Percentiles rank a stretch among this genome's conserved stretches.
These are phyloP conservation scores for Hirsutella rhossiliensis DNA, from an alignment of 2,329 filamentous ascomycete species.

Conservation along the genomic window DNA sequence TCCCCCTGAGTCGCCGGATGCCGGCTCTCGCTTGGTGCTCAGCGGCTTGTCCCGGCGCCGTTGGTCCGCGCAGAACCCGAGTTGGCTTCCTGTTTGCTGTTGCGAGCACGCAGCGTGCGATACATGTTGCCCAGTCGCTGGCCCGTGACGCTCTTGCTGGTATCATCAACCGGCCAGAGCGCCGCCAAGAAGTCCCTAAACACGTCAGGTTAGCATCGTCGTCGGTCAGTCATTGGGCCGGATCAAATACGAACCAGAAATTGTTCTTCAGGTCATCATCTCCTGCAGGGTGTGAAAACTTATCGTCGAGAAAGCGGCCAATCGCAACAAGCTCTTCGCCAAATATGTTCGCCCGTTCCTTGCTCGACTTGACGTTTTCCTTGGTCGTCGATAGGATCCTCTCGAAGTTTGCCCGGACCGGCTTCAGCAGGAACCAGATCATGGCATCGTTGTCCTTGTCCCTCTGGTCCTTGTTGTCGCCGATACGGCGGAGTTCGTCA, in stretches of 20 bases:
- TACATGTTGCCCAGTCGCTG: conserved; percentile 32
- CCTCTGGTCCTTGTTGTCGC: conserved; percentile 37
- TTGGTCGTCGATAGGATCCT: conserved; percentile 48
- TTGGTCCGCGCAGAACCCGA: conserved; percentile 18
- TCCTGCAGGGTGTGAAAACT: conserved; percentile 26
- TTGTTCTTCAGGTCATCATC: conserved; percentile 32
- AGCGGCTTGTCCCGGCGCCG: conserved; percentile 14
- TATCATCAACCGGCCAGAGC: conserved; percentile 34
- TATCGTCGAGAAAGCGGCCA: conserved; percentile 46
- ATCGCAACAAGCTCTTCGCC: conserved; percentile 49
- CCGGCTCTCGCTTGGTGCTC: not conserved
- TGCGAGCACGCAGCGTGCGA: conserved; percentile 22
- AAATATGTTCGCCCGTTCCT: conserved; percentile 48
- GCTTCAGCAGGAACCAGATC: conserved; percentile 40
- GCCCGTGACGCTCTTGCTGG: conserved; percentile 30
- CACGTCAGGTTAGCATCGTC: conserved; percentile 9
- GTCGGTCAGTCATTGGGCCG: not conserved
- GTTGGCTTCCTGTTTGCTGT: conserved; percentile 16
- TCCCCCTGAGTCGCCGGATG: not conserved
- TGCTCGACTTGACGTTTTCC: conserved; percentile 49
- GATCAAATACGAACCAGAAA: conserved; percentile 31
- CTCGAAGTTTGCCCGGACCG: conserved; percentile 47
- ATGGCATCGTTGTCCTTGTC: conserved; percentile 32
- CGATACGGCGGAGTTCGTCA: conserved; percentile 31
- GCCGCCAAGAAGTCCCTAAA: conserved; percentile 31